Evolutionary conservation across 108 stramenopile genomes (phyloP).

Genomic region (Heterococcus sp.): DNA sequence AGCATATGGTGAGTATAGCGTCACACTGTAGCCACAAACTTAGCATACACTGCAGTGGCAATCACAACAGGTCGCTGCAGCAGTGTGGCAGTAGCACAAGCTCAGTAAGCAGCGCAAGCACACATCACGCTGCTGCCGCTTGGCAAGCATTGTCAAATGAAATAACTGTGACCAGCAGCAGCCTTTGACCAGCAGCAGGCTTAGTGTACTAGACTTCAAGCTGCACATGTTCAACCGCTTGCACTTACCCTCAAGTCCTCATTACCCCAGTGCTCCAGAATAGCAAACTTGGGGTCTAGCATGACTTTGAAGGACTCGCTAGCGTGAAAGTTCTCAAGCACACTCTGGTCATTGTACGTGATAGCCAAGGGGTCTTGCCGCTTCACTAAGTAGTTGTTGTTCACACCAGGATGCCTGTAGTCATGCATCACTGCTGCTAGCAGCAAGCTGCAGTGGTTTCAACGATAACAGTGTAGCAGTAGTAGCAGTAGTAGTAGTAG

Average conservation of each 20-base stretch:
- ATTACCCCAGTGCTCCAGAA: constrained; percentile 6
- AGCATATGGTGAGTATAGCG: constrained; percentile 1
- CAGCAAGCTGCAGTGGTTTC: constrained; percentile 13
- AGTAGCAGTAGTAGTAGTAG: neutral
- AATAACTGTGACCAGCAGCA: too few relatives aligned
- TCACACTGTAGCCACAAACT: neutral
- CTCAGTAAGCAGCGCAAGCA: too few relatives aligned
- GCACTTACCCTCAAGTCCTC: neutral
- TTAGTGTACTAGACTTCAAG: neutral
- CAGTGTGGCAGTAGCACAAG: too few relatives aligned
- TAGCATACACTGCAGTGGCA: neutral
- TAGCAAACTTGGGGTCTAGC: constrained; percentile 14
- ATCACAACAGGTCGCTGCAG: too few relatives aligned
- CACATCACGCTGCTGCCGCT: too few relatives aligned
- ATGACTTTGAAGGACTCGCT: constrained; percentile 50
- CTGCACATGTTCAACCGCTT: neutral
- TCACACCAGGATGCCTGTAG: constrained; percentile 64
- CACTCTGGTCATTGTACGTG: constrained; percentile 52
- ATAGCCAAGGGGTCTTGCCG: constrained; percentile 50
- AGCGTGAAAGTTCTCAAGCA: constrained; percentile 64
- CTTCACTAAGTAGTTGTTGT: constrained; percentile 59
- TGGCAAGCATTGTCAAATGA: too few relatives aligned
- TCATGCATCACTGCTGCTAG: constrained; percentile 64
- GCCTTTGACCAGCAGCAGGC: too few relatives aligned
- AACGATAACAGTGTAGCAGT: neutral